phyloP scores from a whole-genome alignment of 768 basidiomycete genomes.

The Tricholoma matsutake region DNA sequence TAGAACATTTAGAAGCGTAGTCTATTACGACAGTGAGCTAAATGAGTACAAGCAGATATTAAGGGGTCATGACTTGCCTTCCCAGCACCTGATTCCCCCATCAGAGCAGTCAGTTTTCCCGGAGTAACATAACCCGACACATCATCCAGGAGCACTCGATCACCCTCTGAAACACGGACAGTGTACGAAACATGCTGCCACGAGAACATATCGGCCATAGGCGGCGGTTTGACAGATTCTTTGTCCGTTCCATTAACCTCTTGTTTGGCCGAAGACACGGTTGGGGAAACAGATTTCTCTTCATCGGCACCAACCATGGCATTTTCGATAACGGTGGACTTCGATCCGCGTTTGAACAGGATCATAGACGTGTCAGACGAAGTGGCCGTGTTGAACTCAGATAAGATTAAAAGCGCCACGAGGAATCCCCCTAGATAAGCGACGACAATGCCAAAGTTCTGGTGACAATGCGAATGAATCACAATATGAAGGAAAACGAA shows the following conservation, averaged over 20 bases:
- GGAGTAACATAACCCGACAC: conserved; percentile 79
- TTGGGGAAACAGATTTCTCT: conserved; percentile 25
- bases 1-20: conserved; percentile 44
- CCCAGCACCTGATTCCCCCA: conserved; percentile 44
- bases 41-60: not conserved
- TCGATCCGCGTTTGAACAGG: conserved; percentile 64
- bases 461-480: not conserved
- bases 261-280: conserved; percentile 8
- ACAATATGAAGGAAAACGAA: not conserved
- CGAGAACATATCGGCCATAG: conserved; percentile 1
- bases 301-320: conserved; percentile 32
- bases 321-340: conserved; percentile 25
- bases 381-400: conserved; percentile 47
- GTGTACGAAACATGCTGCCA: conserved; percentile 3
- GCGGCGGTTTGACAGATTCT: conserved; percentile 34
- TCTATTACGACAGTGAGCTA: conserved; percentile 15
- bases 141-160: conserved; percentile 57
- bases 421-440: conserved; percentile 66
- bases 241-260: conserved; percentile 24
- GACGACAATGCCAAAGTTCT: conserved; percentile 70
- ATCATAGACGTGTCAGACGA: conserved; percentile 39
- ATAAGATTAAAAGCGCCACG: conserved; percentile 51
- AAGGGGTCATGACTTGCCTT: conserved; percentile 10
- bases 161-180: conserved; percentile 23
- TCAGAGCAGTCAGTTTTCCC: conserved; percentile 65